phyloP scores from a whole-genome alignment of 2,329 filamentous ascomycete genomes.

The Dothistroma septosporum region DNA sequence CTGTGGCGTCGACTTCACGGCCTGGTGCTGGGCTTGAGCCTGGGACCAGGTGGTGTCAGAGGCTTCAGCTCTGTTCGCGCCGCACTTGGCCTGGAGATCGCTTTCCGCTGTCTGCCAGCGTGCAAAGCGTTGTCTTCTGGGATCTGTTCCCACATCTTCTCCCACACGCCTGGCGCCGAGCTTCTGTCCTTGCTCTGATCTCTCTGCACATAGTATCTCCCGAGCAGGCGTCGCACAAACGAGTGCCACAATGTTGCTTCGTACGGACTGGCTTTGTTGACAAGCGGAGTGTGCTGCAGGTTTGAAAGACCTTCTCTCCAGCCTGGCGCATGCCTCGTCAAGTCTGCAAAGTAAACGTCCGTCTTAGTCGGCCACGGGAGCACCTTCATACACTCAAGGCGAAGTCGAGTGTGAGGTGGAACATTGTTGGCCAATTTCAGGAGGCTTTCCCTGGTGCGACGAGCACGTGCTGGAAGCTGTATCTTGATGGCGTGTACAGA shows the following conservation, averaged over 20 bases:
- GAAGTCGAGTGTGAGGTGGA: slow-evolving; percentile 40
- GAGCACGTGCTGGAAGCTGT: slow-evolving; percentile 61
- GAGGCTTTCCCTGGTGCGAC: slow-evolving; percentile 55
- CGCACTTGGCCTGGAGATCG: neutral
- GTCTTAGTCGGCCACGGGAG: slow-evolving; percentile 37
- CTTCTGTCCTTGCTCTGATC: slow-evolving; percentile 20
- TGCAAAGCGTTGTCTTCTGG: slow-evolving; percentile 5
- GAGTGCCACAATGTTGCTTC: slow-evolving; percentile 10
- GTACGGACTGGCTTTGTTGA: slow-evolving; percentile 29
- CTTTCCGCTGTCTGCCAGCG: neutral
- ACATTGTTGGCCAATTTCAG: slow-evolving; percentile 47
- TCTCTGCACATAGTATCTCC: slow-evolving; percentile 26
- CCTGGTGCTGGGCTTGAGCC: neutral
- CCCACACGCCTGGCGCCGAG: slow-evolving; percentile 27
- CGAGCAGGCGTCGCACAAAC: slow-evolving; percentile 16
- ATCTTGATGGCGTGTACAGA: slow-evolving; percentile 71
- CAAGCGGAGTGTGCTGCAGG: slow-evolving; percentile 28
- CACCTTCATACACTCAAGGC: slow-evolving; percentile 41
- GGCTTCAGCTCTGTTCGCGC: neutral
- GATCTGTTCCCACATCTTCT: slow-evolving; percentile 31
- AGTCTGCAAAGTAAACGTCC: slow-evolving; percentile 23
- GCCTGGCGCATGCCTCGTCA: slow-evolving; percentile 24
- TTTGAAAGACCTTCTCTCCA: slow-evolving; percentile 25
- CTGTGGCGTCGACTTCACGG: neutral
- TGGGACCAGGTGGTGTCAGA: neutral